Conservation (phyloP, 169 alveolate genomes). For the Perkinsus olseni region DNA sequence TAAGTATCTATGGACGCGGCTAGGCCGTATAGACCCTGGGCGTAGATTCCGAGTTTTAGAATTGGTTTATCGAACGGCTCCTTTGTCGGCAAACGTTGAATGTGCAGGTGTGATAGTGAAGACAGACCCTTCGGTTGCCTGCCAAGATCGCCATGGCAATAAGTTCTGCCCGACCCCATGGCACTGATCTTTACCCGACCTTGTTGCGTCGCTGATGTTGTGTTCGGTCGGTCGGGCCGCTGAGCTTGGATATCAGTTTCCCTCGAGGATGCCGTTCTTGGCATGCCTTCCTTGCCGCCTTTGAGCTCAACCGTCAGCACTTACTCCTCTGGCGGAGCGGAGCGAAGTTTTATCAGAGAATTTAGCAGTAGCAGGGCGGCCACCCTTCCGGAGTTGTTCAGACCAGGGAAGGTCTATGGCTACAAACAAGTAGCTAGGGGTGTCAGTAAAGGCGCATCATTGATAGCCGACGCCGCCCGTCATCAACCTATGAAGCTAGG, state of each 20-base stretch:
- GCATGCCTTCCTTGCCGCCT: not conserved
- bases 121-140: not conserved
- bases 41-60: too few species aligned
- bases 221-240: not conserved
- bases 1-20: too few species aligned
- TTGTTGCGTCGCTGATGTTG: not conserved
- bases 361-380: not conserved
- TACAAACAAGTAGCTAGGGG: not conserved
- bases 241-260: not conserved
- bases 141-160: not conserved
- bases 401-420: not conserved
- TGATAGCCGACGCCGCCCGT: not conserved
- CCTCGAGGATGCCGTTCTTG: not conserved
- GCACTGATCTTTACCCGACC: not conserved
- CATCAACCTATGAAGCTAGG: not conserved
- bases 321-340: not conserved
- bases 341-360: not conserved
- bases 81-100: not conserved
- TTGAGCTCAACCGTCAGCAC: not conserved
- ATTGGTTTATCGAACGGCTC: not conserved
- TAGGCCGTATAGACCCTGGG: too few species aligned
- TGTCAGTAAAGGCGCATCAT: not conserved
- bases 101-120: not conserved
- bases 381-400: not conserved
- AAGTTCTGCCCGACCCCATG: not conserved